Evolutionary conservation across 345 rosid genomes (phyloP).

Genomic region (Rhodamnia argentea): DNA sequence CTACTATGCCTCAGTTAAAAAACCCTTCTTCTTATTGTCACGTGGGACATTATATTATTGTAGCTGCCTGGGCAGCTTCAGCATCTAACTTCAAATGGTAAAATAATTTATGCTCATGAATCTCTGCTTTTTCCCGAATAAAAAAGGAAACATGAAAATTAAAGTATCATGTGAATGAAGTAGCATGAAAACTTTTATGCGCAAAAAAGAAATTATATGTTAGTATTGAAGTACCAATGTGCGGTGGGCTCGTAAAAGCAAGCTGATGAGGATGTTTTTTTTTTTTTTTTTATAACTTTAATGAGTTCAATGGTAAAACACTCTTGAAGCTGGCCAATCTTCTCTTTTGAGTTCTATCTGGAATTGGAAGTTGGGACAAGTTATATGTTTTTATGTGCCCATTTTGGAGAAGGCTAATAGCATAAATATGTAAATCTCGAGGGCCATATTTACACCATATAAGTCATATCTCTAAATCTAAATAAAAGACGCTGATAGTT

Average conservation of each 20-base stretch:
- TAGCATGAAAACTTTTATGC: neutral
- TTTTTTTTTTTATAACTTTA: fast-evolving
- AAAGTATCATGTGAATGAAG: neutral
- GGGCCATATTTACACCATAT: neutral
- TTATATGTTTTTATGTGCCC: neutral
- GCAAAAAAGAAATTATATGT: neutral
- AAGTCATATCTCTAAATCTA: neutral
- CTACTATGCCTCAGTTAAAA: no score
- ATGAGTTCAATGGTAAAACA: neutral
- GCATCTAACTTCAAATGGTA: neutral
- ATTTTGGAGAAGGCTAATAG: neutral
- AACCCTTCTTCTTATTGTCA: neutral
- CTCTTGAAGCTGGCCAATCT: neutral
- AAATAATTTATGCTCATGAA: neutral
- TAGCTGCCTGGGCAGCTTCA: neutral
- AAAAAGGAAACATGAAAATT: neutral
- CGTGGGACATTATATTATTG: neutral
- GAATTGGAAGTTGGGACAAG: neutral
- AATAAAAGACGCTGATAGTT: neutral
- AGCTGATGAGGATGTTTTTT: neutral
- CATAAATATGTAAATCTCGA: neutral
- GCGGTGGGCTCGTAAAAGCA: neutral
- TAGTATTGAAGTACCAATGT: neutral
- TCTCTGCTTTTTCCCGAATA: neutral
- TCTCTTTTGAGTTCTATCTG: neutral